phyloP scores from a whole-genome alignment of 2,329 filamentous ascomycete genomes.

The Stachybotrys chlorohalonatus region DNA sequence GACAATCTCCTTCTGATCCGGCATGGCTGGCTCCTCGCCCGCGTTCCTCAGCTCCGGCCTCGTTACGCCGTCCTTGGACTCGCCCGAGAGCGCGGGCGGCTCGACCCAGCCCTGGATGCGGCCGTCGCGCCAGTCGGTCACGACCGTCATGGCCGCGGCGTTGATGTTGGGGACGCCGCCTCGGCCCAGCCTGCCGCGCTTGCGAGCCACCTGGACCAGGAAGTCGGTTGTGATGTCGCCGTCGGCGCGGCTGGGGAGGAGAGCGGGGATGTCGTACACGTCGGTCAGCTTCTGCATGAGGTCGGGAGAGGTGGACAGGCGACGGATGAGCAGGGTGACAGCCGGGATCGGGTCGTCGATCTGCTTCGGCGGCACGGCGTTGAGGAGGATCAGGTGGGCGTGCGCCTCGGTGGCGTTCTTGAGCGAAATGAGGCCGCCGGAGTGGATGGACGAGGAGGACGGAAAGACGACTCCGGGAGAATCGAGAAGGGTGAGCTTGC shows the following conservation, averaged over 20 bases:
- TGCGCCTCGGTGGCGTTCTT: conserved; percentile 64
- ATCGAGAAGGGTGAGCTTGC: conserved; percentile 86
- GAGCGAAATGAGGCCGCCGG: conserved; percentile 34
- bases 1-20: conserved; percentile 78
- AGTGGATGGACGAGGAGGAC: conserved; percentile 37
- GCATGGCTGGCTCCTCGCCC: conserved; percentile 35
- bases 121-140: conserved; percentile 95
- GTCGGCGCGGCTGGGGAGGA: conserved; percentile 56
- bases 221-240: conserved; percentile 84
- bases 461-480: conserved; percentile 94
- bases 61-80: conserved; percentile 18
- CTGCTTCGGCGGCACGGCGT: conserved; percentile 86
- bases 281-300: conserved; percentile 72
- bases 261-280: conserved; percentile 75
- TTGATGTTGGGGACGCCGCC: conserved; percentile 85
- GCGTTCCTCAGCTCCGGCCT: conserved; percentile 26
- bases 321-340: conserved; percentile 72
- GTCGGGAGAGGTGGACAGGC: conserved; percentile 63
- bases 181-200: conserved; percentile 78
- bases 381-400: conserved; percentile 78
- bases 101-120: conserved; percentile 89
- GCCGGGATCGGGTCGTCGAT: conserved; percentile 89
- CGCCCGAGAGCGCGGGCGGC: conserved; percentile 57
- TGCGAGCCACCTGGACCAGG: conserved; percentile 87
- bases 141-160: conserved; percentile 82